Conservation (phyloP, 139 green algal species). For the Volvox reticuliferus region DNA sequence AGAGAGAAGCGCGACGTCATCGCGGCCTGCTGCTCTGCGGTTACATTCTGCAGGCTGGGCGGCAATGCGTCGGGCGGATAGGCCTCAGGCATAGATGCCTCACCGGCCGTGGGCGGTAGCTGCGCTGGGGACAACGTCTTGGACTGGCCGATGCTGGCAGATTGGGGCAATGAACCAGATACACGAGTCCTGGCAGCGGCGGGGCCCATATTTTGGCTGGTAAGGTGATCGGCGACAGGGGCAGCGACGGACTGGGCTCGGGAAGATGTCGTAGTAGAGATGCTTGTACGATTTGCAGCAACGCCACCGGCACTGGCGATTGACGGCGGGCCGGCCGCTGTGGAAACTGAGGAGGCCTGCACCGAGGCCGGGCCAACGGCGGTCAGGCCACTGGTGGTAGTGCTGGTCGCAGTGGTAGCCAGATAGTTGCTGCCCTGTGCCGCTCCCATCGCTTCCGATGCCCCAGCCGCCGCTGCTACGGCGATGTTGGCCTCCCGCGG, state of each 20-base stretch:
- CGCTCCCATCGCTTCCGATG: not conserved
- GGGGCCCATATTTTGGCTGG: too few species aligned
- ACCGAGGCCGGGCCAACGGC: conserved; percentile 20
- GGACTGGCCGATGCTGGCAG: too few species aligned
- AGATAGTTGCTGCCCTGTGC: not conserved
- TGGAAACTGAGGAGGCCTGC: conserved; percentile 8
- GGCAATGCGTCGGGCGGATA: not conserved
- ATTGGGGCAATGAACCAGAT: too few species aligned
- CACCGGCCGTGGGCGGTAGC: not conserved
- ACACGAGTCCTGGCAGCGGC: too few species aligned
- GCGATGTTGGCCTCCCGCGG: not conserved
- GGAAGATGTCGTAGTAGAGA: too few species aligned
- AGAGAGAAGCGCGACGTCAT: conserved; percentile 43
- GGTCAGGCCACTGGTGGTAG: conserved; percentile 28
- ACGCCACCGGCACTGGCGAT: conserved; percentile 6
- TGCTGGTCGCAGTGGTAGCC: not conserved
- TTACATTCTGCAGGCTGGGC: not conserved
- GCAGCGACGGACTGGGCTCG: too few species aligned
- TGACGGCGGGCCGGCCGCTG: conserved; percentile 34
- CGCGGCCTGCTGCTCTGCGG: conserved; percentile 23
- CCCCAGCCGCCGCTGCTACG: not conserved
- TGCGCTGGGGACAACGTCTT: not conserved
- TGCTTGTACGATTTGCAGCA: not conserved
- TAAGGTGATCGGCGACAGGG: too few species aligned
- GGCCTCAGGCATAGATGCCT: not conserved